phyloP scores from a whole-genome alignment of 352 stramenopile species.

The Pythium diclinum region DNA sequence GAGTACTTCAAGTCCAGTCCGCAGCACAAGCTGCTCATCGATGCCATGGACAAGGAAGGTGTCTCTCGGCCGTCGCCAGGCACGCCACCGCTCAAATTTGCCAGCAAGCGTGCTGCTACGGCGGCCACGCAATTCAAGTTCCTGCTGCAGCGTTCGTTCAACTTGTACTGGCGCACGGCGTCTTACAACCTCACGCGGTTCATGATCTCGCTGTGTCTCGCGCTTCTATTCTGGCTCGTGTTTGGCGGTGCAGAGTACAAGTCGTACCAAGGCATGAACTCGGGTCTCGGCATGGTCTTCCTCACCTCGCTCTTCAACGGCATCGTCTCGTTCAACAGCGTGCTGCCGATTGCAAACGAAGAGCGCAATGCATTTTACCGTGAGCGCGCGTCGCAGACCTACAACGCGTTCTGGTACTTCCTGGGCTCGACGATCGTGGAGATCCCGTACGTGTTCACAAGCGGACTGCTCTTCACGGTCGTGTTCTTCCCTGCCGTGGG shows the following conservation, averaged over 20 bases:
- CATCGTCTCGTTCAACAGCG: constrained; percentile 66
- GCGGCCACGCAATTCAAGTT: constrained; percentile 23
- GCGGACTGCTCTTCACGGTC: constrained; percentile 39
- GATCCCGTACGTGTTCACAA: constrained; percentile 46
- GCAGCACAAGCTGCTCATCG: constrained; percentile 3
- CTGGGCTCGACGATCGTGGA: constrained; percentile 67
- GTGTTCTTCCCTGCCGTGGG: constrained; percentile 78
- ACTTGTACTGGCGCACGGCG: constrained; percentile 35
- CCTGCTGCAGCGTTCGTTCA: constrained; percentile 16
- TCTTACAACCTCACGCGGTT: constrained; percentile 75
- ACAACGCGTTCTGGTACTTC: constrained; percentile 57
- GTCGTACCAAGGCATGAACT: constrained; percentile 49
- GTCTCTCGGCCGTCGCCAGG: constrained; percentile 3
- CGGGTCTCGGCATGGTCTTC: constrained; percentile 79
- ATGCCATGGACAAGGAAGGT: constrained; percentile 7
- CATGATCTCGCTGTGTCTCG: constrained; percentile 58
- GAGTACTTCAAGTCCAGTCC: constrained; percentile 1
- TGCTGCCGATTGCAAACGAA: constrained; percentile 67
- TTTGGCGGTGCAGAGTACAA: constrained; percentile 43
- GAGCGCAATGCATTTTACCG: constrained; percentile 84
- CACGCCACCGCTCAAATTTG: constrained; percentile 16
- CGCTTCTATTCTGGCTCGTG: constrained; percentile 57
- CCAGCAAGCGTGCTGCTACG: constrained; percentile 18
- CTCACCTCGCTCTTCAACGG: constrained; percentile 80
- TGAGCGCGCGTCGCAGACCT: constrained; percentile 79